Conservation (phyloP, 2,329 filamentous ascomycete genomes). For the Sarocladiaceae sp. region DNA sequence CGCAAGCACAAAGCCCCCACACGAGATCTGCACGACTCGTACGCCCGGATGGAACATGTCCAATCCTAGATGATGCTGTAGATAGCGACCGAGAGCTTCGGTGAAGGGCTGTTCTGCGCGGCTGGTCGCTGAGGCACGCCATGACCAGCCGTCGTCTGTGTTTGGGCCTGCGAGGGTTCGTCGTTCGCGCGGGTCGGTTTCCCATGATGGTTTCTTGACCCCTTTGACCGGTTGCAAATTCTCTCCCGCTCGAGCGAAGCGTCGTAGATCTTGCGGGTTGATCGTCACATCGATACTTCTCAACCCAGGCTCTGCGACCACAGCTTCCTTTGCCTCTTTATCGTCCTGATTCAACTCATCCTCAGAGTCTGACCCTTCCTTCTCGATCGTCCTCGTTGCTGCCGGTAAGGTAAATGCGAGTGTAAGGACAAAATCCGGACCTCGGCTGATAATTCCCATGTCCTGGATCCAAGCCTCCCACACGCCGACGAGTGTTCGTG, state of each 20-base stretch:
- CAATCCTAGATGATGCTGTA: conserved; percentile 49
- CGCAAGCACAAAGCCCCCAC: conserved; percentile 51
- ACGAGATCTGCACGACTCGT: conserved; percentile 47
- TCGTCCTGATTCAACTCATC: conserved; percentile 16
- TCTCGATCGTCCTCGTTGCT: conserved; percentile 13
- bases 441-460: conserved; percentile 28
- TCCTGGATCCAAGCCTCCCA: conserved; percentile 49
- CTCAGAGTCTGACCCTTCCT: conserved; percentile 12
- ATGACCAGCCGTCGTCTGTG: conserved; percentile 50
- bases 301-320: conserved; percentile 20
- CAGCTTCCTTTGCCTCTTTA: conserved; percentile 13
- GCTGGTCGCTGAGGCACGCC: conserved; percentile 29
- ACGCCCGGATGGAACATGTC: conserved; percentile 54
- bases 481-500: conserved; percentile 41
- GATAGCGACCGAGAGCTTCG: conserved; percentile 44
- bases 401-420: conserved; percentile 44
- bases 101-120: conserved; percentile 36
- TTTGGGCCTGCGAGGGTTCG: conserved; percentile 42
- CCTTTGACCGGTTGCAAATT: conserved; percentile 9
- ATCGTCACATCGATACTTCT: conserved; percentile 48
- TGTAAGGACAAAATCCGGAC: conserved; percentile 44
- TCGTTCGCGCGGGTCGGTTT: conserved; percentile 31
- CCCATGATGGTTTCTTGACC: conserved; percentile 19
- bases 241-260: conserved; percentile 40
- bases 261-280: conserved; percentile 40